phyloP scores from a whole-genome alignment of 768 basidiomycete genomes.

The Naganishia randhawae region DNA sequence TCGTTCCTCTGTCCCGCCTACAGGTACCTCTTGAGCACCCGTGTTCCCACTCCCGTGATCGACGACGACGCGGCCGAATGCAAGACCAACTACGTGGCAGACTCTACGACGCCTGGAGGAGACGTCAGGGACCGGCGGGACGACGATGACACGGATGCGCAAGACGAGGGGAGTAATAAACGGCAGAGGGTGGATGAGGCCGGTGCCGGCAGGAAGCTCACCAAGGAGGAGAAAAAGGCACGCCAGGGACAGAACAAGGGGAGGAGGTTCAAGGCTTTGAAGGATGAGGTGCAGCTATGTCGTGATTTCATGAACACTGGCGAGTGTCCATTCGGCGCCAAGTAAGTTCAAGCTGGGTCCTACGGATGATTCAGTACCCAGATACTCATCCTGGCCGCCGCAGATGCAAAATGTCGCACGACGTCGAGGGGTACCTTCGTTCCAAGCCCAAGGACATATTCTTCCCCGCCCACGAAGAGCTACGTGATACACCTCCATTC shows the following conservation, averaged over 20 bases:
- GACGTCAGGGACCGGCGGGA: neutral
- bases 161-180: constrained; percentile 30
- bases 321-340: constrained; percentile 66
- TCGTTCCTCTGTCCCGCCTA: constrained; percentile 16
- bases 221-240: constrained; percentile 41
- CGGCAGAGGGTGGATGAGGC: constrained; percentile 29
- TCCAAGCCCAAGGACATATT: constrained; percentile 73
- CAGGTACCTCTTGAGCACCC: constrained; percentile 19
- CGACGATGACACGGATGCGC: constrained; percentile 3
- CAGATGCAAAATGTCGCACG: constrained; percentile 74
- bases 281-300: constrained; percentile 79
- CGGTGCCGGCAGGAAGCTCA: constrained; percentile 30
- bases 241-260: constrained; percentile 72
- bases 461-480: constrained; percentile 51
- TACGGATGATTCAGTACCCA: neutral
- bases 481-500: constrained; percentile 59
- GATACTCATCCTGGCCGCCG: constrained; percentile 38
- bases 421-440: constrained; percentile 68
- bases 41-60: constrained; percentile 28
- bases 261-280: constrained; percentile 68
- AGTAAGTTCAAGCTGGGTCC: constrained; percentile 51
- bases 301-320: constrained; percentile 69
- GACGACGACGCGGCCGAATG: constrained; percentile 44
- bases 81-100: constrained; percentile 20
- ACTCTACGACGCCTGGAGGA: neutral